Base-by-base conservation (phyloP, 2,329 filamentous ascomycete species). In the Bipolaris zeicola region DNA sequence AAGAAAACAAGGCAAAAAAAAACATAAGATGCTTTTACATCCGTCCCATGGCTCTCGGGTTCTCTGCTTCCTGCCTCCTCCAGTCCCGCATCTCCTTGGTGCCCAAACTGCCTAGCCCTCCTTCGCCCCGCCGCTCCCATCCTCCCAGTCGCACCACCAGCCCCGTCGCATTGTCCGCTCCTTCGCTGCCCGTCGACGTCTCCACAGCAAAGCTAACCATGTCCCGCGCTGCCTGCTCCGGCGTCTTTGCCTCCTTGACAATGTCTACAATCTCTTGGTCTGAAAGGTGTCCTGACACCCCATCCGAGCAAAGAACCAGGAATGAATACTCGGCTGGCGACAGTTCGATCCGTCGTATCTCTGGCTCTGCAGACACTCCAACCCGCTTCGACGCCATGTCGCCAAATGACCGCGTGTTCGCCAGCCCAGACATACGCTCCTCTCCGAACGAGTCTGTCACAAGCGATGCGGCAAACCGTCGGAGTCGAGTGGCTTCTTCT, bases 181-280 rank as follows among this genome's bases (percentile, higher is more conserved):
- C 66, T 16, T 68, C 66, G 41, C 60, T 67, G 44, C 85, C 82
- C 3, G 73, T 69, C 81, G 82, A 81, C 3, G 96, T 90, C 77
- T 98, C 95, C 0, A 91, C 95, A 0, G 94, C 92, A 76, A 95
- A 97, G 53, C 86, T 86, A 26, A 96, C 91, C 6, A 99, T 85
- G 59, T 89, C 87, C 56, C 83, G 83, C 1, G 92, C 87, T 3
- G 88, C 95, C 72, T 96, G 87, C 65, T 96, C 94, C 0, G 95
- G 95, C 0, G 94, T 98, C 70, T 84, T 88, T 5, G 92, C 91
- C 77, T 99, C 95, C 76, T 98, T 98, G 68, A 98, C 83, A 31
- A 98, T 87, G 73, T 99, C 95, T 28, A 97, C 93, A 60, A 98
- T 92, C 78, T 99, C 95, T 78, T 98, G 94, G 71, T 99, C 95